Evolutionary conservation across 495 filamentous ascomycete genomes (phyloP), one percentile per base, ranked within the genome.

Genomic region (Polyplosphaeria fusca): DNA sequence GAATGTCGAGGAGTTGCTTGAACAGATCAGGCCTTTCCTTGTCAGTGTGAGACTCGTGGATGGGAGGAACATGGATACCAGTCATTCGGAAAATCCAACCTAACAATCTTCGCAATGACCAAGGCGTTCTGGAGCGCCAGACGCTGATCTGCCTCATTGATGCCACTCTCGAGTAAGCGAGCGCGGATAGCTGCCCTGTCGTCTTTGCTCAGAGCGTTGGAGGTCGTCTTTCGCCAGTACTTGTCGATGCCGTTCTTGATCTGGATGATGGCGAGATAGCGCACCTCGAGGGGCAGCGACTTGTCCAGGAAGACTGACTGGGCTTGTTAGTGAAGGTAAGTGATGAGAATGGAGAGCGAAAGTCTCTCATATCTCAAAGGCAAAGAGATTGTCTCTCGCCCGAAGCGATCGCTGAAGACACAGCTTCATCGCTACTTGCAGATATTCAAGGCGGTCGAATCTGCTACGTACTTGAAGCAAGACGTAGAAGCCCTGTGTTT

Each of bases 231-330:
- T 37, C 93, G 80, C 93, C 93, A 98, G 69, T 88, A 89, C 68
- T 86, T 90, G 64, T 96, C 92, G 65, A 96, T 88, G 23, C 89
- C 93, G 69, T 96, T 95, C 68, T 96, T 96, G 49, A 98, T 74
- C 66, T 94, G 88, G 56, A 96, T 96, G 46, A 96, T 83, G 16
- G 90, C 83, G n/a, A 95, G 80, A 68, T 93, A 88, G 46, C 93
- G 86, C 38, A 89, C 78, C 61, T 91, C 84, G 13, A 77, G 64
- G 11, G 89, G 88, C 0, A 91, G 74, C 4, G 79, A 79, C 39
- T 83, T 82, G 70, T 96, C 87, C 42, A 95, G 73, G 67, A 89
- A 96, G 5, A 86, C 79, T 27, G 48, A 47, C 47, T 61, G 18
- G n/a, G n/a, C n/a, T n/a, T n/a, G n/a, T n/a, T n/a, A 20, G 26